Percentiles rank a stretch among this genome's conserved stretches.
Evolutionary conservation across 2,329 filamentous ascomycete genomes (phyloP).

Genomic region (Epichloe sylvatica): DNA sequence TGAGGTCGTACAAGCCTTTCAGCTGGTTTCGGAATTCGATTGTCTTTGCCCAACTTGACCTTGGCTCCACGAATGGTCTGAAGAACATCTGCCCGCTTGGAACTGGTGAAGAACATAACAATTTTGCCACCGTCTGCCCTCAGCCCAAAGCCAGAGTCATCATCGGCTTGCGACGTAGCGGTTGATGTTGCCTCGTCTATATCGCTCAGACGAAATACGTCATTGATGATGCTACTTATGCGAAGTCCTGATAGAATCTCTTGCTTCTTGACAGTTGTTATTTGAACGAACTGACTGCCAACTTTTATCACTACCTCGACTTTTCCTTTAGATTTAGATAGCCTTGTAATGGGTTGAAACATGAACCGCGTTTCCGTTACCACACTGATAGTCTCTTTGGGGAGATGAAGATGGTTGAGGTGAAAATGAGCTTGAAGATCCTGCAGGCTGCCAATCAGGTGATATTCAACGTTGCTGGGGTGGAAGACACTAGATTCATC

Average conservation of each 20-base stretch:
- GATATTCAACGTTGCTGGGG: conserved; percentile 51
- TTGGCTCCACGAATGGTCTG: conserved; percentile 50
- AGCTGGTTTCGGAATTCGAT: conserved; percentile 43
- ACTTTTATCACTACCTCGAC: conserved; percentile 57
- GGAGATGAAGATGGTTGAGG: conserved; percentile 50
- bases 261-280: conserved; percentile 55
- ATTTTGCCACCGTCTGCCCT: conserved; percentile 56
- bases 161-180: conserved; percentile 43
- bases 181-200: conserved; percentile 50
- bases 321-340: conserved; percentile 57
- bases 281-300: conserved; percentile 54
- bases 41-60: conserved; percentile 50
- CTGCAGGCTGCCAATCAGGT: conserved; percentile 49
- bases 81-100: conserved; percentile 48
- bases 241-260: conserved; percentile 50
- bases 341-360: conserved; percentile 49
- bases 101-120: conserved; percentile 58
- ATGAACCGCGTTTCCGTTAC: conserved; percentile 52
- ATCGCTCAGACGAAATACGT: conserved; percentile 54
- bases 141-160: conserved; percentile 53
- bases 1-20: conserved; percentile 55
- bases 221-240: conserved; percentile 51
- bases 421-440: conserved; percentile 55
- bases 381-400: conserved; percentile 56
- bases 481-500: conserved; percentile 48